A percentile compares a stretch with the other conserved stretches of the same genome.
Evolutionary conservation across 139 green algal species (phyloP).

Genomic region (Asterochloris sp.): DNA sequence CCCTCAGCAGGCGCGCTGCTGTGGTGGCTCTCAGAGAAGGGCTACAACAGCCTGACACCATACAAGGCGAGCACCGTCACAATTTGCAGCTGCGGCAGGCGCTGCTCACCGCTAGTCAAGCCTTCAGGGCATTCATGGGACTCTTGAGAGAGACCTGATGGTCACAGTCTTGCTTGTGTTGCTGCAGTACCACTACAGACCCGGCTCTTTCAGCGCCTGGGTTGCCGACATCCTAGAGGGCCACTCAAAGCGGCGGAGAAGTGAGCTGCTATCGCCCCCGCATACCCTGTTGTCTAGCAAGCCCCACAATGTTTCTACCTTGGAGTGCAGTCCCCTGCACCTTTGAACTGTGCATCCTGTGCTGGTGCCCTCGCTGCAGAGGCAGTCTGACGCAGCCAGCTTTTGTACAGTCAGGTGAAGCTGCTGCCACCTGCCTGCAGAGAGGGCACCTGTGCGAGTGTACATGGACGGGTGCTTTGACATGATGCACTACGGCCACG

Average conservation of each 20-base stretch:
- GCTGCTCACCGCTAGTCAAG: not conserved
- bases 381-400: not conserved
- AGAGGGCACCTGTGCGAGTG: slow-evolving; percentile 75
- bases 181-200: slow-evolving; percentile 87
- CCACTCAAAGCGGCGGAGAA: slow-evolving; percentile 73
- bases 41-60: slow-evolving; percentile 27
- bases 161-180: not conserved
- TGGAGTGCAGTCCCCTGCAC: not conserved
- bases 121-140: not conserved
- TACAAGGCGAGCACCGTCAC: slow-evolving; percentile 9
- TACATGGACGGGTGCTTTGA: slow-evolving; percentile 99
- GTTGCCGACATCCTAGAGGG: slow-evolving; percentile 63
- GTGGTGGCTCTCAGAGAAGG: slow-evolving; percentile 33
- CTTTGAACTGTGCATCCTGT: not conserved
- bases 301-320: not conserved
- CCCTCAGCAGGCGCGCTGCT: slow-evolving; percentile 17
- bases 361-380: not conserved
- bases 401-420: not conserved
- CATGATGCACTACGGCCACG: slow-evolving; percentile 99
- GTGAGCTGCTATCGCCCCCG: slow-evolving; percentile 29
- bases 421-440: slow-evolving; percentile 1
- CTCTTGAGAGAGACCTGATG: not conserved
- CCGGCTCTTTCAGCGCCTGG: slow-evolving; percentile 82
- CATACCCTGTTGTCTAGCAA: not conserved
- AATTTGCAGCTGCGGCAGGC: not conserved